These are phyloP conservation scores for Cornus florida DNA, from an alignment of 148 eudicot species.

Conservation along the genomic window DNA sequence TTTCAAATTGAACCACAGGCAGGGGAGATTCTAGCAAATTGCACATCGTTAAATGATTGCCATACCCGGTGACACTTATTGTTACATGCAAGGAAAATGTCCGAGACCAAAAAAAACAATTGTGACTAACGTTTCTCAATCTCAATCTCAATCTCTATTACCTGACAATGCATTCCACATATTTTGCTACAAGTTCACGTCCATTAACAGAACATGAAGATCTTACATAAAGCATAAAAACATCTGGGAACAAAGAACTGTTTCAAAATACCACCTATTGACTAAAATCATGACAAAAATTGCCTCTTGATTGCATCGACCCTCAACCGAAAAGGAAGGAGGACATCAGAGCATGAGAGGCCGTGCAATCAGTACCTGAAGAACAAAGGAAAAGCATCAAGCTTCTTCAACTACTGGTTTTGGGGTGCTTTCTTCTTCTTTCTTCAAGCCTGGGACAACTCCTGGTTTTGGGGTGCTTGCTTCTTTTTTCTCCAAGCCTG, in stretches of 20 bases:
- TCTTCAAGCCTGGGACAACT: slow-evolving; percentile 35
- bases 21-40: too few relatives aligned
- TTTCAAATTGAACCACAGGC: too few relatives aligned
- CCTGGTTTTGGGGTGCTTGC: slow-evolving; percentile 35
- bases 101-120: not conserved
- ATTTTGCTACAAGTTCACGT: not conserved
- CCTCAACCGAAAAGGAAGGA: not conserved
- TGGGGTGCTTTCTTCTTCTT: slow-evolving; percentile 29
- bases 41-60: too few relatives aligned
- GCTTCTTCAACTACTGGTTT: slow-evolving; percentile 44
- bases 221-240: not conserved
- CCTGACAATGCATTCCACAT: not conserved
- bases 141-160: not conserved
- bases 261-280: not conserved
- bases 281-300: not conserved
- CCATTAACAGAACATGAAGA: not conserved
- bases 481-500: slow-evolving; percentile 28
- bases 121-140: not conserved
- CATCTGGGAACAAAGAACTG: not conserved
- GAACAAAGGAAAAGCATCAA: slow-evolving; percentile 14
- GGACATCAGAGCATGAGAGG: not conserved
- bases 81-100: too few relatives aligned
- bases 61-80: too few relatives aligned
- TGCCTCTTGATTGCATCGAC: not conserved
- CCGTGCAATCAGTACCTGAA: not conserved